Base-by-base conservation (phyloP, 1,284 basidiomycete species). In the Cystobasidiaceae sp. region DNA sequence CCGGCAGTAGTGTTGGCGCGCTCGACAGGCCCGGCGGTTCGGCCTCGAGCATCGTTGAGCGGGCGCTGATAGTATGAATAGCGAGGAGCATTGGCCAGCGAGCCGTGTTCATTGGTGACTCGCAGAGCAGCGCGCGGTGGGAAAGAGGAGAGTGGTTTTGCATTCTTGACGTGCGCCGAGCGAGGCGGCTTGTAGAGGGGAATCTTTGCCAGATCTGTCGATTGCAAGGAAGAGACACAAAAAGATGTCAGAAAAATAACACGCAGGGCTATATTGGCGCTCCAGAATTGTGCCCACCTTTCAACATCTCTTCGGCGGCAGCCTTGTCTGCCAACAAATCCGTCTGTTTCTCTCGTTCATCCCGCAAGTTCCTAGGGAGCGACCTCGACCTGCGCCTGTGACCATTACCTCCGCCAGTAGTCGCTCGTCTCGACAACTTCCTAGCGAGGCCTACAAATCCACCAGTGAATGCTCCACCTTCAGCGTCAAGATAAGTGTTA, bases 141-240 rank as follows among this genome's bases (percentile, higher is more conserved):
- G 56, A 66, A 66, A 3, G 63, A 66, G 3, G 63, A 66, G 13
- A 66, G 33, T 28, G 63, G 55, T 44, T 66, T 66, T 1, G 55
- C 55, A 27, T 66, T 66, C 34, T 45, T 45, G 21, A 66, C 55
- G 28, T 66, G 50, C 17, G 63, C 63, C 8, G 63, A 58, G 23
- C 57, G 55, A 60, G 63, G 63, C 8, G 63, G 63, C 32, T 66
- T 66, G 32, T 66, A 54, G 5, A 66, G 46, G 4, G 63, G 63
- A 28, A 66, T 66, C 21, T 51, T 46, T 19, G 63, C 55, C 5
- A 66, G 48, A 25, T 59, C 63, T 66, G 34, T n/a, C n/a, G 28
- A 33, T 13, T 8, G 8, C 21, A 13, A 11, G 32, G 13, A 25
- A 46, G 28, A n/a, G 48, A 15, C 9, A 46, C 3, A 34, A 15